A percentile compares a stretch with the other conserved stretches of the same genome.
These are phyloP conservation scores for Avena eriantha DNA, from an alignment of 176 grass and related monocot genomes.

Conservation along the genomic window DNA sequence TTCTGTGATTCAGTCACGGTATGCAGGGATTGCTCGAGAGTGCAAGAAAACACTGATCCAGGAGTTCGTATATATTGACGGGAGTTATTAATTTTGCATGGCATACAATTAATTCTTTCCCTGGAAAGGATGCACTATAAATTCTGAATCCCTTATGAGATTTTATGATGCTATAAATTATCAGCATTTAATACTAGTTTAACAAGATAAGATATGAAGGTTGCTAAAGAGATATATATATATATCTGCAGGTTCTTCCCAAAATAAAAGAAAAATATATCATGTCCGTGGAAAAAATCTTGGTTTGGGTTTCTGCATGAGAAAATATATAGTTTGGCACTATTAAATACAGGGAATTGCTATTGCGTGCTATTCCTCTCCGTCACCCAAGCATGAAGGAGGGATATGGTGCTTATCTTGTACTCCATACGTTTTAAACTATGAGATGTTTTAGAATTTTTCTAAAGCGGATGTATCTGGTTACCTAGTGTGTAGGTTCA, in stretches of 20 bases:
- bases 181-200: constrained; percentile 27
- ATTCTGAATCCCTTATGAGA: not conserved
- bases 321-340: constrained; percentile 1
- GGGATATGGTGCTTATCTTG: too few relatives aligned
- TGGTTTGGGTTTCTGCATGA: constrained; percentile 11
- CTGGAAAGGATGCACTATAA: not conserved
- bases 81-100: not conserved
- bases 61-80: not conserved
- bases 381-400: too few relatives aligned
- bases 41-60: constrained; percentile 9
- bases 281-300: not conserved
- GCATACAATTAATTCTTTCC: constrained; percentile 26
- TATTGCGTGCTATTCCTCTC: not conserved
- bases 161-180: constrained; percentile 6
- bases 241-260: not conserved
- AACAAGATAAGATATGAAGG: not conserved
- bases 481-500: too few relatives aligned
- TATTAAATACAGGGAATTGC: not conserved
- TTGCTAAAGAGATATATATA: not conserved
- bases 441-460: too few relatives aligned
- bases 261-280: constrained; percentile 3
- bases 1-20: not conserved
- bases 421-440: too few relatives aligned
- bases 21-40: not conserved
- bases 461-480: too few relatives aligned